A percentile compares a stretch with the other conserved stretches of the same genome.
Evolutionary conservation across 495 filamentous ascomycete genomes (phyloP).

Genomic region (Trichoderma virens): DNA sequence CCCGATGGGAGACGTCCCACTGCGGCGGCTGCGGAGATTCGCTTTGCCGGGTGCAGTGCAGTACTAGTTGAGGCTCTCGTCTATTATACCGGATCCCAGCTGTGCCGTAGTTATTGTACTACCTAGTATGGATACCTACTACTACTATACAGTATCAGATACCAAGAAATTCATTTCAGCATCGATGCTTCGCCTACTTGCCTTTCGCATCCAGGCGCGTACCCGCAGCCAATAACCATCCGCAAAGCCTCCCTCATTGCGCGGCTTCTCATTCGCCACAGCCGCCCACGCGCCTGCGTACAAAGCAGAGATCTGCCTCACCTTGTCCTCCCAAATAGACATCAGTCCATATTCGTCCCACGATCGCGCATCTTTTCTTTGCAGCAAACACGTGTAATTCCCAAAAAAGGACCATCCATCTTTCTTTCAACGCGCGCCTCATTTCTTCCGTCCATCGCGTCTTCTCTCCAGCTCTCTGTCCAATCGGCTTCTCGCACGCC

Average conservation of each 20-base stretch:
- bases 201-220: not conserved
- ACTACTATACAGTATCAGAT: not conserved
- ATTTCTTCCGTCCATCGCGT: not conserved
- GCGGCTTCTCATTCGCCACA: not conserved
- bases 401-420: no score
- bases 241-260: not conserved
- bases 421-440: not conserved
- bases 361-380: no score
- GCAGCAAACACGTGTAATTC: not conserved
- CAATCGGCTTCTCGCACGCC: not conserved
- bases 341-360: no score
- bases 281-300: not conserved
- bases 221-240: not conserved
- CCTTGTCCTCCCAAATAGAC: not conserved
- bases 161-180: not conserved
- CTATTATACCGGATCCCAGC: no score
- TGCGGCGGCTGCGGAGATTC: not conserved
- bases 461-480: not conserved
- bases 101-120: no score
- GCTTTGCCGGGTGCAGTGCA: no score
- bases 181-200: not conserved
- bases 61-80: not conserved
- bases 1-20: not conserved
- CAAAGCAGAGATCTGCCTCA: no score
- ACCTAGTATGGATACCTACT: no score